Conservation (phyloP, 306 rosid species). For the Pachyrhizus erosus region DNA sequence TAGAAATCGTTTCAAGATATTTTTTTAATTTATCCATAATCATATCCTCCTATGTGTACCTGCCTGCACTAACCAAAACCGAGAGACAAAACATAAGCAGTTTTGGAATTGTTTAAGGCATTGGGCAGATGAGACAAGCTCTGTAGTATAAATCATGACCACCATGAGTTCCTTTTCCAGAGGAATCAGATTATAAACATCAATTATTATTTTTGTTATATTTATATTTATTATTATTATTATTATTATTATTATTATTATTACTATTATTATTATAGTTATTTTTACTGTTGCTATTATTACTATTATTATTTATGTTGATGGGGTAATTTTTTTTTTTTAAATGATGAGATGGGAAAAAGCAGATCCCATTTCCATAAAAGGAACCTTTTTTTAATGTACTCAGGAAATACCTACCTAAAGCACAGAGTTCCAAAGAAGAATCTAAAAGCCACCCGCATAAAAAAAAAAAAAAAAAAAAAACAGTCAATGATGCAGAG, state of each 20-base stretch:
- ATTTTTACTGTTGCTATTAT: neutral
- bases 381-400: constrained; percentile 76
- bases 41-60: constrained; percentile 61
- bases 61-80: constrained; percentile 64
- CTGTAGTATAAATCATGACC: constrained; percentile 74
- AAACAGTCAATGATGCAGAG: constrained; percentile 74
- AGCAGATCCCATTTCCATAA: constrained; percentile 90
- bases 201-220: constrained; percentile 7
- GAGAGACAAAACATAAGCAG: constrained; percentile 66
- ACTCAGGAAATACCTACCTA: constrained; percentile 82
- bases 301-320: constrained; percentile 20
- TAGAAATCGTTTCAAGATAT: constrained; percentile 26
- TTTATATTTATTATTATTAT: constrained; percentile 1
- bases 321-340: neutral
- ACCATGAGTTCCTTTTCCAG: constrained; percentile 62
- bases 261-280: neutral
- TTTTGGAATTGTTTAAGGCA: constrained; percentile 64
- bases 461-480: constrained; percentile 28
- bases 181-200: constrained; percentile 58
- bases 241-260: neutral
- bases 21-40: constrained; percentile 50
- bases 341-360: constrained; percentile 67
- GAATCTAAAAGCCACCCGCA: constrained; percentile 55
- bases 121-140: constrained; percentile 79
- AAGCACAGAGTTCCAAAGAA: constrained; percentile 86